phyloP scores from a whole-genome alignment of 192 early-diverging fungal species.

The Gigaspora rosea region DNA sequence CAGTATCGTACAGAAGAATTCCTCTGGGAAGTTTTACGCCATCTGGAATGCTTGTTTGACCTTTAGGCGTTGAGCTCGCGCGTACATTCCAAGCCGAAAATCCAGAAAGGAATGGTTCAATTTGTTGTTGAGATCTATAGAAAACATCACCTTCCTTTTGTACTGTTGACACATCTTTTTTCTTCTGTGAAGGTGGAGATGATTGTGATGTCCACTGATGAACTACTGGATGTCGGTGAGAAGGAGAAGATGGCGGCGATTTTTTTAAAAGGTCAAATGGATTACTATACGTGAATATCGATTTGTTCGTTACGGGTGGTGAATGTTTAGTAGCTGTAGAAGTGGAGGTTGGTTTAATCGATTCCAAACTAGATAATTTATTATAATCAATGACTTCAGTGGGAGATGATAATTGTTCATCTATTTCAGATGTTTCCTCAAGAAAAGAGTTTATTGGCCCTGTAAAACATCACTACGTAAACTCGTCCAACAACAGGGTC shows the following conservation, averaged over 20 bases:
- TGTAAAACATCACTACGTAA: neutral
- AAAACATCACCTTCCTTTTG: constrained; percentile 14
- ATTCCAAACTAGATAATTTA: neutral
- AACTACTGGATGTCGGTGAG: neutral
- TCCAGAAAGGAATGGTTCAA: constrained; percentile 17
- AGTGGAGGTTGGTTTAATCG: constrained; percentile 21
- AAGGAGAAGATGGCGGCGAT: constrained; percentile 4
- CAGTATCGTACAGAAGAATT: constrained; percentile 37
- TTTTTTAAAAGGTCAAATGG: constrained; percentile 48
- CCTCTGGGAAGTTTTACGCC: constrained; percentile 42
- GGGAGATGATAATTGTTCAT: neutral
- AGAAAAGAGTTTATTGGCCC: neutral
- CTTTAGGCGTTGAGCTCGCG: neutral
- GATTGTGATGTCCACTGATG: neutral
- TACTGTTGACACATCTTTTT: neutral
- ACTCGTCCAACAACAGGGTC: constrained; percentile 10
- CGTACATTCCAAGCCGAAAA: constrained; percentile 31
- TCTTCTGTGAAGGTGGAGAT: constrained; percentile 13
- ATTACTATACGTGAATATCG: constrained; percentile 49
- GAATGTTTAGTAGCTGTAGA: constrained; percentile 37
- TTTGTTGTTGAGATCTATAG: neutral
- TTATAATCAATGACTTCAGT: constrained; percentile 22
- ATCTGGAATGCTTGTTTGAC: constrained; percentile 38
- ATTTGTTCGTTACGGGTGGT: constrained; percentile 34
- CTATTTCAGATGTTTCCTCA: constrained; percentile 2